Evolutionary conservation across 2,329 filamentous ascomycete species (phyloP).

Genomic region (Knufia fluminis): DNA sequence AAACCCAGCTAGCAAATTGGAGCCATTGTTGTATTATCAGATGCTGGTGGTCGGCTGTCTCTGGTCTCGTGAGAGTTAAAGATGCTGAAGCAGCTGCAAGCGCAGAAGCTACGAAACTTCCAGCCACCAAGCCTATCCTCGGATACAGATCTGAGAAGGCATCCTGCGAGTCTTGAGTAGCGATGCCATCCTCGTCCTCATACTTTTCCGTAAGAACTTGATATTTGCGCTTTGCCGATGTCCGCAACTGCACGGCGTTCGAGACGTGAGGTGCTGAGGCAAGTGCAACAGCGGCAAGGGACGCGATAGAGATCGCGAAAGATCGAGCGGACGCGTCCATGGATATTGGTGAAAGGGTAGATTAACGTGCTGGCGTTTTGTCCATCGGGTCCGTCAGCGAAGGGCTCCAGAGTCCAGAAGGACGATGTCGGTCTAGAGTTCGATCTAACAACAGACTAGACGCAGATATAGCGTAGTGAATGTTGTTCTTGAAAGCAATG

Average conservation of each 20-base stretch:
- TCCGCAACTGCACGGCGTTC: slow-evolving; percentile 4
- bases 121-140: slow-evolving; percentile 45
- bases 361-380: neutral
- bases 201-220: slow-evolving; percentile 41
- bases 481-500: too few species aligned
- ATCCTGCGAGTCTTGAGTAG: slow-evolving; percentile 53
- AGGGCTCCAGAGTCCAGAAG: too few species aligned
- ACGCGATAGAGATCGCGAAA: slow-evolving; percentile 12
- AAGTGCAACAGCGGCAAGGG: slow-evolving; percentile 9
- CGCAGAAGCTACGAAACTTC: neutral
- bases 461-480: too few species aligned
- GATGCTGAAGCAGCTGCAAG: slow-evolving; percentile 39
- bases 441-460: too few species aligned
- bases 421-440: too few species aligned
- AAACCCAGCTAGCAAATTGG: slow-evolving; percentile 53
- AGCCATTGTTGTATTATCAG: slow-evolving; percentile 52
- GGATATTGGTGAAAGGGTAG: neutral
- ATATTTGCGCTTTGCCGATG: slow-evolving; percentile 13
- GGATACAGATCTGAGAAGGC: slow-evolving; percentile 53
- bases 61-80: slow-evolving; percentile 37
- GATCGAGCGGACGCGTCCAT: neutral
- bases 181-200: slow-evolving; percentile 60
- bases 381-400: neutral
- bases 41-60: slow-evolving; percentile 24
- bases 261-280: slow-evolving; percentile 9